A percentile compares a stretch with the other conserved stretches of the same genome.
phyloP scores from a whole-genome alignment of 208 protist genomes.

The Crithidia brevicula region DNA sequence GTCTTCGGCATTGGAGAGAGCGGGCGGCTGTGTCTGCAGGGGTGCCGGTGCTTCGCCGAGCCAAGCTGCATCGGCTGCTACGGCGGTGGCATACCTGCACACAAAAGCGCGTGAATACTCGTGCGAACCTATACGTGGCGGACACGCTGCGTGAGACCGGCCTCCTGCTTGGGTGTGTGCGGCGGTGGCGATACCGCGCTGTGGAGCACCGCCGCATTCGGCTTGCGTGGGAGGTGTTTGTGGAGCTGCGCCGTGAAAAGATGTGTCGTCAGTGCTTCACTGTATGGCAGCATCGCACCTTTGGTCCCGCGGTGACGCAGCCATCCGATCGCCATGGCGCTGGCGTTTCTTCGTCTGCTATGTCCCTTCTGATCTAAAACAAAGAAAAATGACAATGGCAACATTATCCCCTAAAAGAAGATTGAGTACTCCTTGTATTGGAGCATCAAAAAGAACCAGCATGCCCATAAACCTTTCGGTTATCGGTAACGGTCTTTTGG shows the following conservation, averaged over 20 bases:
- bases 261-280: conserved; percentile 40
- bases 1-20: conserved; percentile 37
- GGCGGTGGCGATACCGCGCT: conserved; percentile 55
- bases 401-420: no score
- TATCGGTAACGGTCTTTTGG: no score
- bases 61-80: conserved; percentile 13
- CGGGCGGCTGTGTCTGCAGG: conserved; percentile 9
- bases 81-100: conserved; percentile 24
- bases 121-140: conserved; percentile 46
- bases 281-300: conserved; percentile 43
- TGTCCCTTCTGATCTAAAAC: conserved; percentile 5
- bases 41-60: background rate
- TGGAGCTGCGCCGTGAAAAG: conserved; percentile 55
- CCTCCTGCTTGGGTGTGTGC: conserved; percentile 62
- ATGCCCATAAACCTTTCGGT: no score
- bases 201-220: conserved; percentile 34
- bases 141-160: conserved; percentile 74
- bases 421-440: no score
- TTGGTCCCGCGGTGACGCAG: conserved; percentile 18
- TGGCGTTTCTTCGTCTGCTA: background rate
- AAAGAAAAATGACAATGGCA: background rate
- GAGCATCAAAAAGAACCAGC: no score
- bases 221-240: conserved; percentile 47
- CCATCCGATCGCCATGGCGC: background rate
- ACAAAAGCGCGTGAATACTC: conserved; percentile 12